Evolutionary conservation across 352 stramenopile genomes (phyloP).

Genomic region (Halophytophthora polymorphica): DNA sequence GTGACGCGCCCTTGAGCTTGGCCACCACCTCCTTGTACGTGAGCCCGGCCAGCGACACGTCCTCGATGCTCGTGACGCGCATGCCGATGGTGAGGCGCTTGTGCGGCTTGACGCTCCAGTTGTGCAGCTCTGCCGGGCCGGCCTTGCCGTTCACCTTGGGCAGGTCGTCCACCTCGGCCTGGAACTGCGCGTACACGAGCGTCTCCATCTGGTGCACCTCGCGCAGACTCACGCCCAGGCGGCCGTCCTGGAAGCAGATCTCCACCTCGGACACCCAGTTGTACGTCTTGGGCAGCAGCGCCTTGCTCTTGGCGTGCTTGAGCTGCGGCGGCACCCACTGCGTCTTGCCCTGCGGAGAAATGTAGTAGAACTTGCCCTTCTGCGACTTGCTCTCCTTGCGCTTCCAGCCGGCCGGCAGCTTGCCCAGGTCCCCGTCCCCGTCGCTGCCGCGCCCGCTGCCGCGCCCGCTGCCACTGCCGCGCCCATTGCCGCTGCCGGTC

Average conservation of each 20-base stretch:
- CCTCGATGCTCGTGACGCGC: constrained; percentile 79
- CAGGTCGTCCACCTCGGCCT: constrained; percentile 86
- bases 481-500: constrained; percentile 17
- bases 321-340: constrained; percentile 67
- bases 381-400: constrained; percentile 85
- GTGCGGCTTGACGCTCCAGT: constrained; percentile 86
- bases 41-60: constrained; percentile 58
- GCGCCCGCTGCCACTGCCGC: constrained; percentile 20
- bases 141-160: constrained; percentile 86
- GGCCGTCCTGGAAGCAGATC: constrained; percentile 80
- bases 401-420: constrained; percentile 73
- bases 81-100: constrained; percentile 81
- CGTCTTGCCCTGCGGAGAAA: constrained; percentile 76
- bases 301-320: constrained; percentile 20
- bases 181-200: constrained; percentile 81
- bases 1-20: constrained; percentile 65
- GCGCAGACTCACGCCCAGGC: constrained; percentile 77
- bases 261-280: constrained; percentile 84
- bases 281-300: constrained; percentile 44
- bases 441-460: constrained; percentile 15
- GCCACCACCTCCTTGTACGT: constrained; percentile 84
- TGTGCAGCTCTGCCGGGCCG: constrained; percentile 82
- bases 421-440: constrained; percentile 25
- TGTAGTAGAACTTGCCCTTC: constrained; percentile 85
- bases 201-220: constrained; percentile 74